These are phyloP conservation scores for Botrytis hyacinthi DNA, from an alignment of 2,329 filamentous ascomycete genomes.

Conservation along the genomic window DNA sequence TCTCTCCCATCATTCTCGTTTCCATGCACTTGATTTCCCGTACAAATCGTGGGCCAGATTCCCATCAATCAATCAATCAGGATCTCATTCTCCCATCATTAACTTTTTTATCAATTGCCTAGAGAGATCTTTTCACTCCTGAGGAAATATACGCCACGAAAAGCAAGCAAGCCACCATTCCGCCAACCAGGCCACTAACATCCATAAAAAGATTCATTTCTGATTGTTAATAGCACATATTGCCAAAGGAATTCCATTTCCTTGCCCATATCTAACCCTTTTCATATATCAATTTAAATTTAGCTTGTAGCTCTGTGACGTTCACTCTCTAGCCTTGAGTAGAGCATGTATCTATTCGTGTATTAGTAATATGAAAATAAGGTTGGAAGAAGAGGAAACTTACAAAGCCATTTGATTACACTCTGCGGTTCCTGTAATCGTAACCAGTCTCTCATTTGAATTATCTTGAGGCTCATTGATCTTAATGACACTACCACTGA, in stretches of 20 bases:
- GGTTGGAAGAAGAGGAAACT: neutral
- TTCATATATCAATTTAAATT: constrained; percentile 1
- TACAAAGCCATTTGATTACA: constrained; percentile 99
- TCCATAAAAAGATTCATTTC: constrained; percentile 1
- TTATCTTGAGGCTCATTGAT: constrained; percentile 99
- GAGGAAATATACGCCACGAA: constrained; percentile 6
- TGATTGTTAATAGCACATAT: constrained; percentile 2
- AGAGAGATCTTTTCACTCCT: neutral
- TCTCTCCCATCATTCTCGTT: neutral
- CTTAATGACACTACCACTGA: constrained; percentile 98
- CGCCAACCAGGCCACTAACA: constrained; percentile 3
- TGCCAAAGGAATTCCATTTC: neutral
- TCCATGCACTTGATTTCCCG: neutral
- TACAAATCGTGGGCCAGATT: neutral
- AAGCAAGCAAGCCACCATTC: constrained; percentile 1
- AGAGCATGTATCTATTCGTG: constrained; percentile 65
- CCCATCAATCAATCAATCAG: neutral
- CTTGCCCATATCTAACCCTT: neutral
- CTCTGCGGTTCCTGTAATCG: constrained; percentile 96
- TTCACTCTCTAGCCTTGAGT: constrained; percentile 80
- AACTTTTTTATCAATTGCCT: neutral
- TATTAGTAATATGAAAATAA: neutral
- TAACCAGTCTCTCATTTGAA: constrained; percentile 96
- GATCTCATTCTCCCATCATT: neutral
- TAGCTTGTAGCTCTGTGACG: constrained; percentile 37